These are phyloP conservation scores for Metschnikowia kofuensis DNA, from an alignment of 805 yeast genomes.

Conservation along the genomic window DNA sequence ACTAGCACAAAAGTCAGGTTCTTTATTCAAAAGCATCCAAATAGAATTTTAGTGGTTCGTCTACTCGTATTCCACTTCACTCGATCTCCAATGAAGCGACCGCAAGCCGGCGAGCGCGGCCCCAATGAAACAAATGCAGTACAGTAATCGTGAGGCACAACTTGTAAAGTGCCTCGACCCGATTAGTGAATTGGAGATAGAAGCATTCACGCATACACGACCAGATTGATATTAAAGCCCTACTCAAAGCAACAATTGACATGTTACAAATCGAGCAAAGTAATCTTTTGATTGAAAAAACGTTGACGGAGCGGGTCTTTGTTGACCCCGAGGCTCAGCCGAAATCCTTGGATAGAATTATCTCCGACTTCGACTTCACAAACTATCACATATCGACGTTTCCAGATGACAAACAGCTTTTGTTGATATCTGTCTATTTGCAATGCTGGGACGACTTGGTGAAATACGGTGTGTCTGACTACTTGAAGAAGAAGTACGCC, in stretches of 20 bases:
- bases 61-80: too few species aligned
- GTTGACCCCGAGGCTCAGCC: conserved; percentile 29
- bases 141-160: neutral
- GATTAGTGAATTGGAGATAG: neutral
- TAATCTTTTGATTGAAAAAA: conserved; percentile 77
- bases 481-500: conserved; percentile 52
- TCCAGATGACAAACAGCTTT: conserved; percentile 63
- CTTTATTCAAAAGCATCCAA: too few species aligned
- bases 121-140: neutral
- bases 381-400: conserved; percentile 86
- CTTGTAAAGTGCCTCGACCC: neutral
- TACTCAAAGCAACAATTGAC: neutral
- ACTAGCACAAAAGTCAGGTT: too few species aligned
- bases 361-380: conserved; percentile 95
- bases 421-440: conserved; percentile 67
- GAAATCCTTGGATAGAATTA: conserved; percentile 72
- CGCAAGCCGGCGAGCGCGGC: neutral
- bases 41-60: too few species aligned
- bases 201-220: neutral
- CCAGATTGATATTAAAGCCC: too few species aligned
- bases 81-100: too few species aligned
- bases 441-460: conserved; percentile 74
- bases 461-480: conserved; percentile 60
- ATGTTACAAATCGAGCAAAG: conserved; percentile 88
- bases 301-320: conserved; percentile 68